Conservation (phyloP, 805 yeast genomes). For the Candida qinlingensis region DNA sequence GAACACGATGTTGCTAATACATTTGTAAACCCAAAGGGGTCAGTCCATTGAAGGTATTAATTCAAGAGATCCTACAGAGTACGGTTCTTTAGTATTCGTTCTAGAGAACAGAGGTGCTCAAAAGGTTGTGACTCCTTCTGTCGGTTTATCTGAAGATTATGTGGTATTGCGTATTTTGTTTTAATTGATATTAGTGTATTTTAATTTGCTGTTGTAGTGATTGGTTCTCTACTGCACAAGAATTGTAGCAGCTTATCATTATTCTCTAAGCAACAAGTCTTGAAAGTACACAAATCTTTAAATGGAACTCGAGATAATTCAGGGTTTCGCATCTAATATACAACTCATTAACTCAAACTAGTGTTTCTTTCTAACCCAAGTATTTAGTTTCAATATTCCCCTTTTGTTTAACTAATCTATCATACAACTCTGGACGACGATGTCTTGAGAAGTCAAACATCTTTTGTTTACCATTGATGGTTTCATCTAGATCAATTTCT, state of each 20-base stretch:
- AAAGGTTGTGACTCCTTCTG: constrained; percentile 15
- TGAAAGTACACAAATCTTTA: no score
- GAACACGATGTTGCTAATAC: constrained; percentile 19
- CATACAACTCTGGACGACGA: constrained; percentile 32
- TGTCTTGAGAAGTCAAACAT: constrained; percentile 35
- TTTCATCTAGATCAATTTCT: constrained; percentile 32
- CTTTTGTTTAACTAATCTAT: constrained; percentile 24
- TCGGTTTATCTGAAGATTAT: constrained; percentile 24
- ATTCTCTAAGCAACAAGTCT: no score
- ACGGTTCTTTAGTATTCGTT: neutral
- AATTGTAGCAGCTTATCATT: no score
- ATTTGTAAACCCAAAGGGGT: constrained; percentile 11
- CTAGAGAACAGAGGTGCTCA: neutral
- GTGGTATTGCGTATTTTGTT: no score
- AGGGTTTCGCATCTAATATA: no score
- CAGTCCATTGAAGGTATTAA: constrained; percentile 13
- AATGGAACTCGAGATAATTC: no score
- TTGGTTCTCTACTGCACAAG: no score
- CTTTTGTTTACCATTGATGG: constrained; percentile 30
- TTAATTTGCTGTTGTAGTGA: no score
- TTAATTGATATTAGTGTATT: no score
- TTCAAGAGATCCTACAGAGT: constrained; percentile 5
- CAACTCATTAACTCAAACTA: no score
- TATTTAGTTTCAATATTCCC: constrained; percentile 22
- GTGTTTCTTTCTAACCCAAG: neutral